Evolutionary conservation across 352 stramenopile genomes (phyloP), one percentile per base, ranked within the genome.

Genomic region (Phytophthora europaea): DNA sequence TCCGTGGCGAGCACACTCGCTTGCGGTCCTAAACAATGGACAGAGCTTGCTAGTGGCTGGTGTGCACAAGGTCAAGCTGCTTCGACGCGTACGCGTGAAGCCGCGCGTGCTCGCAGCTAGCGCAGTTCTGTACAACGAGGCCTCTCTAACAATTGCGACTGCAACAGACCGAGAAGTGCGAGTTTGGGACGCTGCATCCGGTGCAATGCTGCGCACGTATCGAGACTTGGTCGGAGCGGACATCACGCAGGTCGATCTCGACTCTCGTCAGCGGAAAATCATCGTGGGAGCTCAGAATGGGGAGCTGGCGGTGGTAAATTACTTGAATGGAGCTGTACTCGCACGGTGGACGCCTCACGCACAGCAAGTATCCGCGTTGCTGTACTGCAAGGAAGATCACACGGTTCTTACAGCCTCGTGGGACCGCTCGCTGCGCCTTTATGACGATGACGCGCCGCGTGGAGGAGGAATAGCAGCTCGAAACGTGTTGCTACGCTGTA

Each of bases 301-400:
- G 1, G 85, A 93, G 48, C 57, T 95, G 0, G 68, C 88, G 10
- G 83, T 94, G 36, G 76, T 92, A 16, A 94, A 94, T 45, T 93
- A 94, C 51, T 75, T 93, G n/a, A 94, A 92, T 26, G 88, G 88
- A 45, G 81, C 87, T 6, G 60, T 94, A 0, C 58, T 95, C 15
- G 83, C 85, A 33, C 82, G 77, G 8, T 95, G 85, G 82, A 86
- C 83, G 13, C 81, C 83, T 3, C 88, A 94, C 12, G 76, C 78
- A n/a, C 74, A 87, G 23, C 77, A 90, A 34, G 84, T 95, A 1
- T 87, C 84, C 5, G 80, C 80, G 10, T 45, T 95, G 20, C 64
- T 90, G 2, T 95, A 93, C 65, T 95, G 88, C 67, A 90, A 88
- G 40, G 87, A 95, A 62, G 87, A 95, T 57, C 76, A 82, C 36